Evolutionary conservation across 2,329 filamentous ascomycete genomes (phyloP), one percentile per base, ranked within the genome.

Genomic region (Sordariomycetes sp.): DNA sequence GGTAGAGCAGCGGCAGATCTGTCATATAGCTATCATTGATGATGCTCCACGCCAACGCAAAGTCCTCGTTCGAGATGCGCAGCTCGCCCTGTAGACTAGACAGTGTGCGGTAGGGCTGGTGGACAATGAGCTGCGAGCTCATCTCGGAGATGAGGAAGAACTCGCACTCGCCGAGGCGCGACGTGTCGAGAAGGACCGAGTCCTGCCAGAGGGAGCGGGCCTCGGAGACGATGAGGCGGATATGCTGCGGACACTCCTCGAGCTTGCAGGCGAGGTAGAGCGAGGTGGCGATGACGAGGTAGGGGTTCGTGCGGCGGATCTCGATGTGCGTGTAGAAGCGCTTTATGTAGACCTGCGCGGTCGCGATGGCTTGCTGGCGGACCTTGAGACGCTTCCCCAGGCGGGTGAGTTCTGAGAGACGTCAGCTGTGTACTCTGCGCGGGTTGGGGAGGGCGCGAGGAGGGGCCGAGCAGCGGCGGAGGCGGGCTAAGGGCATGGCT

Each of bases 231-330:
- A 99, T 87, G 62, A 96, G 82, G 34, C 94, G 84, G 66, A 99
- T 97, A 70, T 99, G 94, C 70, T 97, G 93, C 2, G 94, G 94
- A 55, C 87, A 92, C 71, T 99, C 94, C 71, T 99, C 94, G 84
- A 96, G 96, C 74, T 99, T 99, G 76, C 91, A 96, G 22, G 94
- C 92, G 40, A 99, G 78, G 70, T 99, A 99, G 61, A 97, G 81
- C 5, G 93, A 89, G 1, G 94, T 97, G n/a, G 91, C 87, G 63
- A 96, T 81, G 60, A 97, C 85, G 40, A 97, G 84, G 68, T 96
- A 96, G 3, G 93, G 91, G 66, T 97, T 99, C 54, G 92, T 96
- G 62, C 87, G 85, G 59, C 93, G 87, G 63, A 97, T 91, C 67
- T 96, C 91, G 65, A 96, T 88, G 65, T 88, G 90, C 53, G 85